Conservation (phyloP, 805 yeast genomes). For the Ogataea angusta region DNA sequence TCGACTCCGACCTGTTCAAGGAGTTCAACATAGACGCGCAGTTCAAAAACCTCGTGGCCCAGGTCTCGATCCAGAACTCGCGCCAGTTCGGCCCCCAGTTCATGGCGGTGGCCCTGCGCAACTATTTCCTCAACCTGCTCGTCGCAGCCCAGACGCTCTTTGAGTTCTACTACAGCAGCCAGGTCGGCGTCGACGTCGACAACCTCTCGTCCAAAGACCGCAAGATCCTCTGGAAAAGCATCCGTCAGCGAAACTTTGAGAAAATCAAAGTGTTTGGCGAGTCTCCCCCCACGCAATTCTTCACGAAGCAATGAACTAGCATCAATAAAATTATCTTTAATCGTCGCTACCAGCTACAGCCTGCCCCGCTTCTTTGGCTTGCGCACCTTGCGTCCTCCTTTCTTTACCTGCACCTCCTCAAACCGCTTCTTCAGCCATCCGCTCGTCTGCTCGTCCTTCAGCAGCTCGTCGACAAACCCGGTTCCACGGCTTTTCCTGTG, state of each 20-base stretch:
- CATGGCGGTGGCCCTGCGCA: conserved; percentile 45
- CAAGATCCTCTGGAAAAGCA: conserved; percentile 45
- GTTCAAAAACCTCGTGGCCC: conserved; percentile 47
- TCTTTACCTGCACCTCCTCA: conserved; percentile 67
- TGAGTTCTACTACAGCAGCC: conserved; percentile 40
- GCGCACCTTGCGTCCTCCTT: conserved; percentile 66
- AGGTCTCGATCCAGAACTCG: conserved; percentile 46
- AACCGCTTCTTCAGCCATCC: conserved; percentile 84
- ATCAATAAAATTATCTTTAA: background rate
- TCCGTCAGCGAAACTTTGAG: conserved; percentile 48
- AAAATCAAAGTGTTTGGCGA: conserved; percentile 37
- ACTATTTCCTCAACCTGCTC: conserved; percentile 49
- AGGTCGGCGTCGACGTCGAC: conserved; percentile 20
- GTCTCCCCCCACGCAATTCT: background rate
- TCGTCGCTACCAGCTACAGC: background rate
- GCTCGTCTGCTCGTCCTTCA: conserved; percentile 66
- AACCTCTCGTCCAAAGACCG: conserved; percentile 41
- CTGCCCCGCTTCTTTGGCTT: conserved; percentile 34
- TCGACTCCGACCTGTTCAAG: conserved; percentile 42
- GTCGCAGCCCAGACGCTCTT: conserved; percentile 54
- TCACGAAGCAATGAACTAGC: background rate
- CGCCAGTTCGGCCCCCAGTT: conserved; percentile 37
- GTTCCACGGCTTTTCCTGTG: conserved; percentile 69
- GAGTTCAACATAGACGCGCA: conserved; percentile 45
- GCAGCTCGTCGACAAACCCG: conserved; percentile 77